Percentiles rank a stretch among this genome's conserved stretches.
phyloP scores from a whole-genome alignment of 345 rosid genomes.

The Toxicodendron radicans region DNA sequence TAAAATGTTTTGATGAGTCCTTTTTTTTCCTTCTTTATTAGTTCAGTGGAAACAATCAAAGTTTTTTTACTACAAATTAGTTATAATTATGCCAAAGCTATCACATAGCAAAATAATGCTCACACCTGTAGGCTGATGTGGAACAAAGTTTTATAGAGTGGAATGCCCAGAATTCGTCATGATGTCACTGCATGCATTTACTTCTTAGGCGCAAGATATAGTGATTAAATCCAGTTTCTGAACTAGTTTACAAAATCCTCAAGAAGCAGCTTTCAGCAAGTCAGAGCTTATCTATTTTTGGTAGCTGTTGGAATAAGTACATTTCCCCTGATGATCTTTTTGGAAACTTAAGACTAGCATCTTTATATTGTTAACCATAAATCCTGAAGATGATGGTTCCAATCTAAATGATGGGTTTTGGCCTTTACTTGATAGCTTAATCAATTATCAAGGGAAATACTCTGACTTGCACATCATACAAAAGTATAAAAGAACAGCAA shows the following conservation, averaged over 20 bases:
- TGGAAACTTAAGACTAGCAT: not conserved
- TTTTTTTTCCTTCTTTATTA: not conserved
- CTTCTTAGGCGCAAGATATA: not conserved
- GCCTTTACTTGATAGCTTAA: not conserved
- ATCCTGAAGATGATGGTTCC: not conserved
- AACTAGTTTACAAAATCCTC: not conserved
- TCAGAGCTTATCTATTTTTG: not conserved
- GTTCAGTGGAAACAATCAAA: not conserved
- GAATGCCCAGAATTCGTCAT: not conserved
- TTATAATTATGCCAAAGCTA: not conserved
- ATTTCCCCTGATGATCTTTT: not conserved
- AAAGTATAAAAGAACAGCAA: constrained; percentile 18
- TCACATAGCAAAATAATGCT: not conserved
- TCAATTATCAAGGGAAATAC: not conserved
- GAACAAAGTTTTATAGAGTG: not conserved
- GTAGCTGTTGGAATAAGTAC: not conserved
- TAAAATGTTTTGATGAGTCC: not conserved
- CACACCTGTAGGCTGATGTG: not conserved
- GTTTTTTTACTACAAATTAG: not conserved
- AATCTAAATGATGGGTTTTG: not conserved
- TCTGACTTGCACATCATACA: not conserved
- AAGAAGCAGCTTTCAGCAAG: not conserved
- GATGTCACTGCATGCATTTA: not conserved
- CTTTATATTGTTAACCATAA: not conserved
- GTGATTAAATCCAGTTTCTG: not conserved